Evolutionary conservation across 139 green algal genomes (phyloP).

Genomic region (Pleodorina starrii): DNA sequence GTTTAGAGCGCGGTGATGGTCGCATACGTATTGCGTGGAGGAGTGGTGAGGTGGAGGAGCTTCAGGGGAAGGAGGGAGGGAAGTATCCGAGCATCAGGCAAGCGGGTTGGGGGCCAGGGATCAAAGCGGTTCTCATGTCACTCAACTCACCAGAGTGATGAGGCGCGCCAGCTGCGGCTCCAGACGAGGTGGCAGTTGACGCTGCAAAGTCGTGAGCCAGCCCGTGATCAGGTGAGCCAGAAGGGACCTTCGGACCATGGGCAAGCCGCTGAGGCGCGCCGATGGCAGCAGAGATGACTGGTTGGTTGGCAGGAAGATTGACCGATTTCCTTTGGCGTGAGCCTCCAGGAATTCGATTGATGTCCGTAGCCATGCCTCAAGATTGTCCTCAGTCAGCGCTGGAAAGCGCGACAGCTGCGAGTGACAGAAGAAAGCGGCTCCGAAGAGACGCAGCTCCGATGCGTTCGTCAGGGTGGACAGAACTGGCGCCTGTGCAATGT

Average conservation of each 20-base stretch:
- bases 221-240: conserved; percentile 2
- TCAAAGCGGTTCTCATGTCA: too few species aligned
- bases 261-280: not conserved
- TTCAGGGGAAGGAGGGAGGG: too few species aligned
- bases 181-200: not conserved
- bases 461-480: not conserved
- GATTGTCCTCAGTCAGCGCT: not conserved
- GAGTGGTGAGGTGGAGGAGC: too few species aligned
- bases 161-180: not conserved
- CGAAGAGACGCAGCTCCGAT: not conserved
- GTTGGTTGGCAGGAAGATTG: not conserved
- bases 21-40: too few species aligned
- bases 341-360: not conserved
- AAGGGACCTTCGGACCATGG: not conserved
- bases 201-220: not conserved
- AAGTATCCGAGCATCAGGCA: too few species aligned
- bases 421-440: not conserved
- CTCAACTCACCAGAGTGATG: not conserved
- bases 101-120: too few species aligned
- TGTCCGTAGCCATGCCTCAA: not conserved
- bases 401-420: not conserved
- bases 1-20: too few species aligned
- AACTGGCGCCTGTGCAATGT: not conserved
- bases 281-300: not conserved
- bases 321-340: not conserved